These are phyloP conservation scores for Physcia stellaris DNA, from an alignment of 495 filamentous ascomycete species.

Conservation along the genomic window DNA sequence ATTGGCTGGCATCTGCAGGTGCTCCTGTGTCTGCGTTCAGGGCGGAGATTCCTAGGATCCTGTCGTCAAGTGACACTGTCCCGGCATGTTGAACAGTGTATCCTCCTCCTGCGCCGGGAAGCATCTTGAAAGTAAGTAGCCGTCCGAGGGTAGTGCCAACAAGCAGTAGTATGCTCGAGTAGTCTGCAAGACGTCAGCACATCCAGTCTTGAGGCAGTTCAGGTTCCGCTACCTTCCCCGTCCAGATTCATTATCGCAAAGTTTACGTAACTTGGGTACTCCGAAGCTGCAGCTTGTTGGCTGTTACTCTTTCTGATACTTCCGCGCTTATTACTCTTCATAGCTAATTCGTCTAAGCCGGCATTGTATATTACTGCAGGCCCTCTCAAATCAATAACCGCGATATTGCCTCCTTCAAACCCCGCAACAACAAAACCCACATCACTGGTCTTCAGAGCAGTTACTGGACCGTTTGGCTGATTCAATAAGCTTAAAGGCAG, in stretches of 20 bases:
- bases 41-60: constrained; percentile 60
- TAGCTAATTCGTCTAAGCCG: constrained; percentile 50
- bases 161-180: constrained; percentile 86
- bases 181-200: constrained; percentile 35
- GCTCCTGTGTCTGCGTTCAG: constrained; percentile 66
- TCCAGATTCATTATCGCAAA: constrained; percentile 92
- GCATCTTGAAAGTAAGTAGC: constrained; percentile 75
- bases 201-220: too few relatives aligned
- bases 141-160: constrained; percentile 77
- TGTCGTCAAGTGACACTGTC: constrained; percentile 49
- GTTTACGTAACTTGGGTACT: constrained; percentile 67
- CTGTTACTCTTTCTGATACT: constrained; percentile 46
- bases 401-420: constrained; percentile 64
- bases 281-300: constrained; percentile 27
- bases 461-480: constrained; percentile 66
- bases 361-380: constrained; percentile 73
- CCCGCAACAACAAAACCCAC: constrained; percentile 84
- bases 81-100: constrained; percentile 68
- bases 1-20: constrained; percentile 59
- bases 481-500: constrained; percentile 69
- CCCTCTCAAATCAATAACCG: constrained; percentile 74
- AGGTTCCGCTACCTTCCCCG: constrained; percentile 61
- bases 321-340: constrained; percentile 48
- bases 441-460: constrained; percentile 67
- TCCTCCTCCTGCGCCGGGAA: constrained; percentile 52